These are phyloP conservation scores for Zelopaecilomyces penicillatus DNA, from an alignment of 2,329 filamentous ascomycete genomes.

Conservation along the genomic window DNA sequence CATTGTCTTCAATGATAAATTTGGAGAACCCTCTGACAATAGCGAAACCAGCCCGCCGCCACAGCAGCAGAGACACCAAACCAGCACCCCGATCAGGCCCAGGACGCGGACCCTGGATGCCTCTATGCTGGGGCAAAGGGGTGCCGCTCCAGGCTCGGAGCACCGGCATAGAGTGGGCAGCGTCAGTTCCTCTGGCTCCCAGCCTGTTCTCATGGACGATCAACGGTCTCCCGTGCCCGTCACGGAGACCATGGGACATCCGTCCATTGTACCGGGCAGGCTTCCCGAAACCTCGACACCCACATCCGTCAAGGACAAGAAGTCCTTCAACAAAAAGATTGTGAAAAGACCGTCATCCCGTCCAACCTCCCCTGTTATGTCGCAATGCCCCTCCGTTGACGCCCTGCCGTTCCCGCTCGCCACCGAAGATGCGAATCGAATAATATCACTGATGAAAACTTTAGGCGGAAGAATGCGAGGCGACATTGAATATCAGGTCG, in stretches of 20 bases:
- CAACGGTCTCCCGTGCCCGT: conserved; percentile 32
- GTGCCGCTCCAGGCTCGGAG: conserved; percentile 31
- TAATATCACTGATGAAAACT: conserved; percentile 68
- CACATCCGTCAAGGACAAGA: conserved; percentile 29
- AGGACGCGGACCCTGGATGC: conserved; percentile 53
- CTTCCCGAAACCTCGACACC: conserved; percentile 27
- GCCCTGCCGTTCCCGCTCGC: conserved; percentile 51
- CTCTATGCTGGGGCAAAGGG: conserved; percentile 39
- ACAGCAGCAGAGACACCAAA: conserved; percentile 23
- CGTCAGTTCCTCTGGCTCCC: conserved; percentile 54
- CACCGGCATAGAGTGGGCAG: conserved; percentile 61
- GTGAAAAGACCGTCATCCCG: conserved; percentile 48
- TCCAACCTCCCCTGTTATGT: conserved; percentile 49
- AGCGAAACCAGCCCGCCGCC: conserved; percentile 18
- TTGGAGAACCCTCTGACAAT: conserved; percentile 26
- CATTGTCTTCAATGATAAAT: conserved; percentile 51
- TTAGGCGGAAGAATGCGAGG: conserved; percentile 74
- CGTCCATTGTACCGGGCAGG: conserved; percentile 27
- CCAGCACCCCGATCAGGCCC: conserved; percentile 33
- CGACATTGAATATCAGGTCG: conserved; percentile 62
- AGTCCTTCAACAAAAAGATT: conserved; percentile 41
- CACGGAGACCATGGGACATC: conserved; percentile 35
- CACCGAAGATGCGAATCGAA: conserved; percentile 61
- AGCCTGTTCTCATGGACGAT: conserved; percentile 41
- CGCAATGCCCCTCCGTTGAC: conserved; percentile 49